Base-by-base conservation (phyloP, 306 rosid species). In the Prunus mongolica region DNA sequence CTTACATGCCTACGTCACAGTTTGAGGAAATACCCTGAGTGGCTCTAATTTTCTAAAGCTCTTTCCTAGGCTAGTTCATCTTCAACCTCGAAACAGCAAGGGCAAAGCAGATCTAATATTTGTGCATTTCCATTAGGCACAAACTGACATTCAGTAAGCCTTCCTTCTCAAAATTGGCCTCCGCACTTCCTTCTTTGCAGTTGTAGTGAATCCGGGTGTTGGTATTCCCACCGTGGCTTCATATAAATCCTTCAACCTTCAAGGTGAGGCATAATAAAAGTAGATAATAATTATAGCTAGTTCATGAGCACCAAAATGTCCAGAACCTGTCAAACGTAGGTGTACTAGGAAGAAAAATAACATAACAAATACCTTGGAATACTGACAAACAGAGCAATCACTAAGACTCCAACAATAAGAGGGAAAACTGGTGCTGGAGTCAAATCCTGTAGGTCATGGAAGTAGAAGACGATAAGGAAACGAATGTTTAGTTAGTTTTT, bases 401-500 rank as follows among this genome's bases (percentile, higher is more conserved):
- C 92, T 2, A 87, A 80, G 51, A 96, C 86, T 68, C 91, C 99
- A 2, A 80, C 86, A 61, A 96, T 81, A 51, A 96, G 98, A 64
- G 98, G 96, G 74, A 90, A 91, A 20, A 96, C 96, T 0, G 98
- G 99, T 47, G 99, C 98, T 0, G 98, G 85, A 73, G 99, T 91
- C 84, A 91, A 80, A 73, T 96, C 99, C 99, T 96, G 89, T 65
- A 74, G 70, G 47, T 67, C 63, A 63, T 64, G 50, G 69, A 84
- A 70, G 47, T 2, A 18, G 67, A 60, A 62, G 34, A 11, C 5
- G 27, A 72, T 56, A 72, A 56, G 49, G 67, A 74, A 52, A 74
- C 16, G 44, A 56, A 71, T 18, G 44, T 30, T 55, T 12, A 61
- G 73, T 71, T 13, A 32, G 46, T 3, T 0, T 81, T 11, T 12